phyloP scores from a whole-genome alignment of 2,329 filamentous ascomycete genomes.

The Mycocentrospora acerina region DNA sequence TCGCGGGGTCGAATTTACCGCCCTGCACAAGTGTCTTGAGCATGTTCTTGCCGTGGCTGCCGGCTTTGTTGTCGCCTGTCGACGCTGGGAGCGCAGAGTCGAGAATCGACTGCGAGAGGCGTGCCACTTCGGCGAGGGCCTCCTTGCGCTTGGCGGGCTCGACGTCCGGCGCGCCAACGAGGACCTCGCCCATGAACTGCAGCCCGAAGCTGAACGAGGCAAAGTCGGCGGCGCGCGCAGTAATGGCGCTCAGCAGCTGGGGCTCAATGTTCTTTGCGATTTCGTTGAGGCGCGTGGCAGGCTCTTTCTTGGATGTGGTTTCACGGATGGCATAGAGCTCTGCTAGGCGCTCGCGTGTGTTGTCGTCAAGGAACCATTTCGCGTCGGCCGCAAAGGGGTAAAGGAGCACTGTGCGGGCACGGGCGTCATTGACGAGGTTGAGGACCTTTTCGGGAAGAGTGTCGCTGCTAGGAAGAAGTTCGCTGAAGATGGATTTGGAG shows the following conservation, averaged over 20 bases:
- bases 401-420: conserved; percentile 67
- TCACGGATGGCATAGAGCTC: conserved; percentile 79
- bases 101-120: conserved; percentile 39
- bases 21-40: conserved; percentile 89
- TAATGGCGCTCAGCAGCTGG: conserved; percentile 72
- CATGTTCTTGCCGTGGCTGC: conserved; percentile 72
- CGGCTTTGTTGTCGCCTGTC: conserved; percentile 47
- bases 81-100: conserved; percentile 37
- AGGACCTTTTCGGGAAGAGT: conserved; percentile 64
- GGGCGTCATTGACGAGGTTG: conserved; percentile 64
- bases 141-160: conserved; percentile 56
- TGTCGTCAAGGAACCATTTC: conserved; percentile 62
- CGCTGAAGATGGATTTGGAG: conserved; percentile 81
- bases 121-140: conserved; percentile 68
- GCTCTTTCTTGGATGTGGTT: conserved; percentile 90
- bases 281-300: conserved; percentile 72
- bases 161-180: conserved; percentile 75
- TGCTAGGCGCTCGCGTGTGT: conserved; percentile 69
- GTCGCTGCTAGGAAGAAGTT: conserved; percentile 65
- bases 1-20: conserved; percentile 76
- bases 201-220: conserved; percentile 78
- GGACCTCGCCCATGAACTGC: conserved; percentile 79
- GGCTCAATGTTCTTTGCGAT: conserved; percentile 73
- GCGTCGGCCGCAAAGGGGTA: conserved; percentile 72
- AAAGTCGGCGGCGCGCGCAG: conserved; percentile 66